Percentiles rank a stretch among this genome's conserved stretches.
phyloP scores from a whole-genome alignment of 2,329 filamentous ascomycete species.

The Polytolypa hystricis region DNA sequence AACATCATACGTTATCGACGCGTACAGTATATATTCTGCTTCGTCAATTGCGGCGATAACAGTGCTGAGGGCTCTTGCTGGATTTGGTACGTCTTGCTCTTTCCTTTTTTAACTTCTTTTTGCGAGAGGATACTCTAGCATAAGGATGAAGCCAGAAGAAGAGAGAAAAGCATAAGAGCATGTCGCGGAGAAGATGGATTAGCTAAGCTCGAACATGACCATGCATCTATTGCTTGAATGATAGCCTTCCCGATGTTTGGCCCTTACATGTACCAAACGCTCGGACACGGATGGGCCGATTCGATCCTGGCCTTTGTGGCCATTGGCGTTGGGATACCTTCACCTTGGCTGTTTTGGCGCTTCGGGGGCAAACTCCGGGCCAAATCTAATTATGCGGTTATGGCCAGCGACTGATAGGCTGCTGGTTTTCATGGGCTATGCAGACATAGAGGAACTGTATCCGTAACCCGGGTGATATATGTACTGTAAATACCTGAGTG shows the following conservation, averaged over 20 bases:
- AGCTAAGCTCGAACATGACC: no score
- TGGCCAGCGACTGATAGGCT: no score
- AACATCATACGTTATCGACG: constrained; percentile 48
- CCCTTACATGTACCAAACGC: constrained; percentile 34
- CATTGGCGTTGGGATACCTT: constrained; percentile 31
- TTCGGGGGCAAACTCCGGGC: constrained; percentile 6
- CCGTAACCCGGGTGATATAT: no score
- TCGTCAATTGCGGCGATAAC: constrained; percentile 43
- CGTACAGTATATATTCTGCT: constrained; percentile 37
- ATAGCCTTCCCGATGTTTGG: constrained; percentile 51
- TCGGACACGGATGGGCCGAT: constrained; percentile 41
- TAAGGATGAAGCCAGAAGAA: no score
- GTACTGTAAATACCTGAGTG: no score
- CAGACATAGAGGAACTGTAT: no score
- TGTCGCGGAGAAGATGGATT: no score
- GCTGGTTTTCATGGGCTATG: no score
- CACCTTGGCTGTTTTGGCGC: constrained; percentile 5
- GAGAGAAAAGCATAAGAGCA: no score
- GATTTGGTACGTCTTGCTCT: constrained; percentile 1
- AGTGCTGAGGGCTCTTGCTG: constrained; percentile 43
- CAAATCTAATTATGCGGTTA: neutral
- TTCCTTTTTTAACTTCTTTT: no score
- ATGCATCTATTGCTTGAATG: no score
- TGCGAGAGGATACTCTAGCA: no score
- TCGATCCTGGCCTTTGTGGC: constrained; percentile 45